These are phyloP conservation scores for Umbellularia californica DNA, from an alignment of 164 flowering plant genomes.

Conservation along the genomic window DNA sequence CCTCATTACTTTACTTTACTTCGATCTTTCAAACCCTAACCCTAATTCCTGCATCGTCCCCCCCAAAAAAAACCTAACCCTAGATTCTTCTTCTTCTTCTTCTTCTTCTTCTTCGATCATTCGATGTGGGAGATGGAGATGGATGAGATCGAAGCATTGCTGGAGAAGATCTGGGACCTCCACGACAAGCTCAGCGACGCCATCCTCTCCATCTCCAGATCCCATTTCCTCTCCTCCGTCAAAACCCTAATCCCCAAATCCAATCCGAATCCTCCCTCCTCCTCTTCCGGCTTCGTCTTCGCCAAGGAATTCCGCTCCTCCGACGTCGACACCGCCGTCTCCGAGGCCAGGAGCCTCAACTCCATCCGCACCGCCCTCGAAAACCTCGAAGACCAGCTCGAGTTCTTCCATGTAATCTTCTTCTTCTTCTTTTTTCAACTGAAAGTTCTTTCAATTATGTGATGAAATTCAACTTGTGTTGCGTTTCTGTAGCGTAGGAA, in stretches of 20 bases:
- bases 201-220: conserved; percentile 66
- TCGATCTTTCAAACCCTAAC: too few relatives aligned
- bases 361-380: conserved; percentile 84
- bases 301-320: conserved; percentile 45
- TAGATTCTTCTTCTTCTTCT: not conserved
- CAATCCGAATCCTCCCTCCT: conserved; percentile 2
- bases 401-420: conserved; percentile 69
- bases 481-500: too few relatives aligned
- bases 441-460: too few relatives aligned
- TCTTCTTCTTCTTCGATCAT: not conserved
- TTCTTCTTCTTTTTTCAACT: conserved; percentile 1
- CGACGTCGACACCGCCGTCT: conserved; percentile 46
- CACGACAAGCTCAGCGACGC: conserved; percentile 97
- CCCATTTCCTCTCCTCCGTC: conserved; percentile 70
- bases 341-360: conserved; percentile 79
- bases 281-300: conserved; percentile 50
- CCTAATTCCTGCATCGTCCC: too few relatives aligned
- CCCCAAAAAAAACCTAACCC: too few relatives aligned
- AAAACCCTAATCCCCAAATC: conserved; percentile 21
- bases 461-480: too few relatives aligned
- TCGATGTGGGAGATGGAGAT: conserved; percentile 76
- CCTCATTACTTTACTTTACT: too few relatives aligned
- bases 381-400: conserved; percentile 90
- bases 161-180: conserved; percentile 88
- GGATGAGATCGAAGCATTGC: conserved; percentile 75